Evolutionary conservation across 441 rosid genomes (phyloP).

Genomic region (Euphorbia celastroides): DNA sequence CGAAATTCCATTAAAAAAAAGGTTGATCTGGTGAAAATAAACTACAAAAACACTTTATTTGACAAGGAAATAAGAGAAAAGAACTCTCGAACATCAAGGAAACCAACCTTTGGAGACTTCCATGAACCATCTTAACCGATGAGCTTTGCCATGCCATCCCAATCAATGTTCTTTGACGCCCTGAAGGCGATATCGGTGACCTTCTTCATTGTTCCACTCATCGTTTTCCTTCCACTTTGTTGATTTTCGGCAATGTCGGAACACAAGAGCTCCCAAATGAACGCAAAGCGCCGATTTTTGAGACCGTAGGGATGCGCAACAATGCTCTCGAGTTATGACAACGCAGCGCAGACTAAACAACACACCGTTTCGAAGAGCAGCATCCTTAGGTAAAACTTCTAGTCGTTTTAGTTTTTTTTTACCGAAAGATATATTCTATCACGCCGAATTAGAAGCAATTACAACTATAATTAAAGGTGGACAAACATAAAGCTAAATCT

Average conservation of each 20-base stretch:
- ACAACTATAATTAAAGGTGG: no score
- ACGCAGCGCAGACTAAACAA: neutral
- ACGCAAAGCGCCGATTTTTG: neutral
- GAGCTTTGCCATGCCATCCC: slow-evolving; percentile 96
- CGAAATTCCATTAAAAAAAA: neutral
- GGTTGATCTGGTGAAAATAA: neutral
- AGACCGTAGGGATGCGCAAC: neutral
- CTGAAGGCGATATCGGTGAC: slow-evolving; percentile 26
- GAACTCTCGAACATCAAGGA: neutral
- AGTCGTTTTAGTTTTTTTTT: no score
- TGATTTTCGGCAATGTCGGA: neutral
- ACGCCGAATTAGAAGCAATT: no score
- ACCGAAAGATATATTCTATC: no score
- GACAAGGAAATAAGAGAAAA: neutral
- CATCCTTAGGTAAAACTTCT: no score
- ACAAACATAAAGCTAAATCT: no score
- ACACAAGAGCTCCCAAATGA: neutral
- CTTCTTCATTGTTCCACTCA: slow-evolving; percentile 27
- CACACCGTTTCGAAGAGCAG: no score
- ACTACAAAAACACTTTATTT: slow-evolving; percentile 3
- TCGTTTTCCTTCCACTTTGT: neutral
- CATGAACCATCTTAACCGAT: slow-evolving; percentile 61
- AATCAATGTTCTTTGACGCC: slow-evolving; percentile 76
- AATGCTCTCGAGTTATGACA: no score
- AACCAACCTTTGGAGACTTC: neutral